A percentile compares a stretch with the other conserved stretches of the same genome.
phyloP scores from a whole-genome alignment of 176 grass and related monocot species.

The Eleusine coracana region DNA sequence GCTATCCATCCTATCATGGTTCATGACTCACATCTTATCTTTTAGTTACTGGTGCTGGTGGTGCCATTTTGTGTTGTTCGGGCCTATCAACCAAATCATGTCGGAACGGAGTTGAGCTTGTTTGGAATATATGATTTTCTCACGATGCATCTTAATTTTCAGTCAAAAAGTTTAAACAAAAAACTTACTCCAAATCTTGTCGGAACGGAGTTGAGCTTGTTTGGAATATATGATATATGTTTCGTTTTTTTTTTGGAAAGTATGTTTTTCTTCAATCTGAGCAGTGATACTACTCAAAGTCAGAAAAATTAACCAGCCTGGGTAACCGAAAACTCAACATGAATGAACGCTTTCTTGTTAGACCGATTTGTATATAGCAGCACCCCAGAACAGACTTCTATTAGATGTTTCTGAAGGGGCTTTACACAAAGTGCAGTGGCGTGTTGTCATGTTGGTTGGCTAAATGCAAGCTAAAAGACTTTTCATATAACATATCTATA shows the following conservation, averaged over 20 bases:
- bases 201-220: too few species aligned
- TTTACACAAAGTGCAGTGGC: background rate
- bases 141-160: too few species aligned
- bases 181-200: too few species aligned
- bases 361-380: background rate
- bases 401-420: background rate
- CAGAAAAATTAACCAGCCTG: too few species aligned
- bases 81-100: background rate
- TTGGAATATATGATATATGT: too few species aligned
- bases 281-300: too few species aligned
- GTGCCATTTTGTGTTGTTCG: background rate
- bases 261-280: too few species aligned
- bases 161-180: too few species aligned
- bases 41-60: background rate
- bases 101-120: background rate
- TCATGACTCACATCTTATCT: slow-evolving; percentile 39
- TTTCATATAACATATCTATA: background rate
- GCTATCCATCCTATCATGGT: slow-evolving; percentile 20
- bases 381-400: background rate
- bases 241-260: too few species aligned
- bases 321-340: background rate
- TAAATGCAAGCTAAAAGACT: slow-evolving; percentile 13
- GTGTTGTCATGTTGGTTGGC: background rate
- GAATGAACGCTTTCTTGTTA: background rate
- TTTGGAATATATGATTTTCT: background rate